Conservation (phyloP, 31 red algal species). For the Odonthalia washingtoniensis region DNA sequence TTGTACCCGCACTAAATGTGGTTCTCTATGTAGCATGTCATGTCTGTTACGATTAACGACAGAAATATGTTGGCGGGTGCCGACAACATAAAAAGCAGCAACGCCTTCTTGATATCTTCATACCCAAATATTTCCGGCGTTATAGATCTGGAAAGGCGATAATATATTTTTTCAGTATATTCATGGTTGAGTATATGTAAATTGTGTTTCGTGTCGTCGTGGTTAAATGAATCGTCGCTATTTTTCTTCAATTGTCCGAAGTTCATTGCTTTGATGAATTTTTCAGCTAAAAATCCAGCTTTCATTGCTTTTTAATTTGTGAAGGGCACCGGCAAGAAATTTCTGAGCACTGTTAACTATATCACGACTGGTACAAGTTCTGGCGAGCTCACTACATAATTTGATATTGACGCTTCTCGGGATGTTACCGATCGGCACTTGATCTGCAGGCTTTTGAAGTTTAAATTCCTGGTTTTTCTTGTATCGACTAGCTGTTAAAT, state of each 20-base stretch:
- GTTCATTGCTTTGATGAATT: constrained; percentile 89
- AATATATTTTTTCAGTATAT: too few species aligned
- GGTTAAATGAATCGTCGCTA: constrained; percentile 70
- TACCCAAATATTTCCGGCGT: too few species aligned
- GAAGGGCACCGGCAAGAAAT: constrained; percentile 90
- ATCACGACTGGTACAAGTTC: too few species aligned
- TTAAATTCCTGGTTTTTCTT: too few species aligned
- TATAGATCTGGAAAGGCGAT: too few species aligned
- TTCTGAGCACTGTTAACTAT: constrained; percentile 79
- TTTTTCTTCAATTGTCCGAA: constrained; percentile 88
- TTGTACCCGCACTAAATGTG: too few species aligned
- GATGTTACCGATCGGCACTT: constrained; percentile 98
- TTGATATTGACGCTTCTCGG: constrained; percentile 91
- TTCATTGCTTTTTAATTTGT: constrained; percentile 86
- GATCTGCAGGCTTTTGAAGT: constrained; percentile 94
- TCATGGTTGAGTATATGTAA: constrained; percentile 54
- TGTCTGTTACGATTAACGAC: too few species aligned
- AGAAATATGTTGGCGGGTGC: too few species aligned
- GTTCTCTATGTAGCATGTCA: too few species aligned
- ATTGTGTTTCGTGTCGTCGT: constrained; percentile 59
- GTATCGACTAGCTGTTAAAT: too few species aligned
- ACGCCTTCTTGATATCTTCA: too few species aligned
- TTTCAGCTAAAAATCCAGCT: constrained; percentile 92
- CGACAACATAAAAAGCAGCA: too few species aligned
- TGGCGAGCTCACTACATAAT: constrained; percentile 85